These are phyloP conservation scores for Pisolithus orientalis DNA, from an alignment of 768 basidiomycete genomes.

Conservation along the genomic window DNA sequence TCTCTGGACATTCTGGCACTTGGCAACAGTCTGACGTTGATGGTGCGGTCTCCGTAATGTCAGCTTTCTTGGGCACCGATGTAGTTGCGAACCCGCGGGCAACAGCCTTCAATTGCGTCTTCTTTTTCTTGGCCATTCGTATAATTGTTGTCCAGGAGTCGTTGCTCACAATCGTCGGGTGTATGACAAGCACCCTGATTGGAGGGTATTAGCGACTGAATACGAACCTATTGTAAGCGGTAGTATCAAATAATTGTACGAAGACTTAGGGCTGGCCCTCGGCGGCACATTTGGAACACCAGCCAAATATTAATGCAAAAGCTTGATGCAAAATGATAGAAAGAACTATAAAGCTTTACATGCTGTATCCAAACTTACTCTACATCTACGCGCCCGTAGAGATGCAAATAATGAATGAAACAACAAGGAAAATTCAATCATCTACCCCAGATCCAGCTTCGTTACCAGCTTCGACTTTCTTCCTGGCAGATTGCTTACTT, in stretches of 20 bases:
- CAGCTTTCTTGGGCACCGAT: constrained; percentile 73
- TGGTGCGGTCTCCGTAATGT: constrained; percentile 15
- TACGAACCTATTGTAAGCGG: too few species aligned
- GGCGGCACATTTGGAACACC: background rate
- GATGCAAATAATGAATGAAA: constrained; percentile 9
- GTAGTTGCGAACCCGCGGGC: constrained; percentile 76
- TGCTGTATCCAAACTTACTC: constrained; percentile 21
- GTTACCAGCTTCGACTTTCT: constrained; percentile 20
- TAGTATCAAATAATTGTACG: too few species aligned
- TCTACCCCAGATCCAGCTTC: constrained; percentile 23
- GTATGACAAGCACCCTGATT: background rate
- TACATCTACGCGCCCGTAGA: constrained; percentile 17
- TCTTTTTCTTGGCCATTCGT: constrained; percentile 79
- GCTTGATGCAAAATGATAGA: constrained; percentile 25
- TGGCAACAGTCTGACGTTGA: constrained; percentile 2
- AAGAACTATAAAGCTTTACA: constrained; percentile 22
- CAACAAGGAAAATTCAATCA: constrained; percentile 18
- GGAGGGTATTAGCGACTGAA: too few species aligned
- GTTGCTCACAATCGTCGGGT: background rate
- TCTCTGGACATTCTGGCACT: background rate
- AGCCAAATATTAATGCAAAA: background rate
- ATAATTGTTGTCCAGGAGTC: too few species aligned
- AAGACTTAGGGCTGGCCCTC: too few species aligned
- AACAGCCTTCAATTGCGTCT: constrained; percentile 69
- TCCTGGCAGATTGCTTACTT: constrained; percentile 26